phyloP scores from a whole-genome alignment of 2,329 filamentous ascomycete species.

The Dendryphion nanum region DNA sequence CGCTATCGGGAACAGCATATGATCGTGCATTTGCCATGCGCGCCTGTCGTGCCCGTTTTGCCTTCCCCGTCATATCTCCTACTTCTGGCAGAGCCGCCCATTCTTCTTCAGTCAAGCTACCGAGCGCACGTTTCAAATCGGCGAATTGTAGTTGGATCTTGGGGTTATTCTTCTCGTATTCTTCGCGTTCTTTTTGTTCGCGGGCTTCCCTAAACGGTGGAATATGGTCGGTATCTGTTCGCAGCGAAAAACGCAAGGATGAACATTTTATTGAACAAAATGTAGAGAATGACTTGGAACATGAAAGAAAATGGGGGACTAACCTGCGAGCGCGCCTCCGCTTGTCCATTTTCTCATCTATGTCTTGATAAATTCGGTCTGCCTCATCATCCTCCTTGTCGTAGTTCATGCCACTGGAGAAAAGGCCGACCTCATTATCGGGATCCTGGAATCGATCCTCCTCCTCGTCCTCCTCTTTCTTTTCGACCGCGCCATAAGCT shows the following conservation, averaged over 20 bases:
- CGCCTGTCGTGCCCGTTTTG: constrained; percentile 79
- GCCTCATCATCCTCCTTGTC: constrained; percentile 98
- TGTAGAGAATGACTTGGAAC: constrained; percentile 17
- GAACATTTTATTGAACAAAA: constrained; percentile 53
- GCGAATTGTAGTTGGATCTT: constrained; percentile 98
- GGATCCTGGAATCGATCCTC: constrained; percentile 89
- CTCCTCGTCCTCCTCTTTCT: constrained; percentile 71
- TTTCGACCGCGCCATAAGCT: constrained; percentile 67
- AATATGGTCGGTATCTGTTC: constrained; percentile 76
- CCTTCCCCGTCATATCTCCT: constrained; percentile 93
- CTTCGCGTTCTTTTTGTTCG: constrained; percentile 85
- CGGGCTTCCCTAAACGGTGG: constrained; percentile 80
- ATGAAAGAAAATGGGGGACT: constrained; percentile 46
- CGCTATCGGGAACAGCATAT: constrained; percentile 95
- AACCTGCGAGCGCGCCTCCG: constrained; percentile 83
- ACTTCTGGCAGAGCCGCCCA: constrained; percentile 96
- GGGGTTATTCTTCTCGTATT: constrained; percentile 95
- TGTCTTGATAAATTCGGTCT: constrained; percentile 90
- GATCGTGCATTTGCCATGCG: constrained; percentile 66
- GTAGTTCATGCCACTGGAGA: constrained; percentile 85
- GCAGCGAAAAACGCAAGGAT: constrained; percentile 62
- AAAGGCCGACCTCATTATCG: constrained; percentile 93
- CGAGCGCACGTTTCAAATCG: constrained; percentile 87
- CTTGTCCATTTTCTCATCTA: constrained; percentile 96
- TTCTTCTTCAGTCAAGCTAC: constrained; percentile 87